Conservation (phyloP, 345 rosid genomes). For the Turnera subulata region DNA sequence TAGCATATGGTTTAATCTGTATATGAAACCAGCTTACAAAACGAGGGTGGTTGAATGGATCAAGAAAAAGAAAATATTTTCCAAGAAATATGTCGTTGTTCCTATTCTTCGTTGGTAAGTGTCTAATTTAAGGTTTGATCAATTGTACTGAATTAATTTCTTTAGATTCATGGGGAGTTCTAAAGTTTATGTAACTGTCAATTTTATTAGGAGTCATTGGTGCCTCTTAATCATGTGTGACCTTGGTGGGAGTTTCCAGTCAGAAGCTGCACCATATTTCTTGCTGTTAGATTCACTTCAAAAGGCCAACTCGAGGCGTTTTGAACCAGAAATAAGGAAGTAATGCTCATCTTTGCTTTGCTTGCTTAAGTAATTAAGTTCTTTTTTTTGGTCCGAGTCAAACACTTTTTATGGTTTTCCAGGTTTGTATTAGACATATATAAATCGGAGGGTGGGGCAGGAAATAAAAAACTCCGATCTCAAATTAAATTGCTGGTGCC, state of each 20-base stretch:
- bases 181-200: not conserved
- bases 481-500: conserved; percentile 54
- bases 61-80: conserved; percentile 60
- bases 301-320: conserved; percentile 41
- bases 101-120: conserved; percentile 64
- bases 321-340: conserved; percentile 67
- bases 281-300: conserved; percentile 65
- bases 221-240: conserved; percentile 69
- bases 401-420: conserved; percentile 6
- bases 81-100: no score
- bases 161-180: not conserved
- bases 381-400: not conserved
- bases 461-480: conserved; percentile 28
- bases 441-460: conserved; percentile 46
- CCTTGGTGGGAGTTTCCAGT: conserved; percentile 45
- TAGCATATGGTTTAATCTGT: no score
- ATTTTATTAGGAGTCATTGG: conserved; percentile 65
- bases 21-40: no score
- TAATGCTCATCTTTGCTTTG: no score
- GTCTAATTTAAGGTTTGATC: not conserved
- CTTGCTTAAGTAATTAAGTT: not conserved
- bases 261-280: conserved; percentile 49
- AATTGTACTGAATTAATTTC: not conserved
- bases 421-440: conserved; percentile 66
- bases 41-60: no score